phyloP scores from a whole-genome alignment of 305 asterid species.

The Nicotiana rustica region DNA sequence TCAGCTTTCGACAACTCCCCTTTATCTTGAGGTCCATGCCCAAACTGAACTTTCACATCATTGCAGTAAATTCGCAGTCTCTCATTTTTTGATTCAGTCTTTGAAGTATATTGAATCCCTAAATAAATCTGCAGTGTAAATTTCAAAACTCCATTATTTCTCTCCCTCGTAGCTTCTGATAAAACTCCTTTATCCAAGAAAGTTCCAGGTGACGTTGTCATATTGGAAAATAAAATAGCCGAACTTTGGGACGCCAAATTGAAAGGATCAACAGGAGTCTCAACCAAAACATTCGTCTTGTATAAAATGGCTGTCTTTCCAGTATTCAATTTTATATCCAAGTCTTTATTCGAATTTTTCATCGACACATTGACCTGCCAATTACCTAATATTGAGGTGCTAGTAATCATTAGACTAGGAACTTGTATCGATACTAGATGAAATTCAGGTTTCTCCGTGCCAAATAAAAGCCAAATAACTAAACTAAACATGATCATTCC shows the following conservation, averaged over 20 bases:
- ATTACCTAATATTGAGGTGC: conserved; percentile 25
- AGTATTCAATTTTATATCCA: background rate
- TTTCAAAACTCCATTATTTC: background rate
- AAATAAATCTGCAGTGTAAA: background rate
- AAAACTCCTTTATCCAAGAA: background rate
- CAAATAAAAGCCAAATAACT: background rate
- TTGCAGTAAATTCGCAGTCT: background rate
- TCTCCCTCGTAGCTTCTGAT: background rate
- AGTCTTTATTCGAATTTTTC: background rate
- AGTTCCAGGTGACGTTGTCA: background rate
- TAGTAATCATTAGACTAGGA: background rate
- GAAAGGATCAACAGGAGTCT: conserved; percentile 3
- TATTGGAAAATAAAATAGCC: background rate
- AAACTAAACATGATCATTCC: background rate
- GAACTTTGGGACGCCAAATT: background rate
- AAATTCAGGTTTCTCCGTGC: background rate
- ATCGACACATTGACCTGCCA: background rate
- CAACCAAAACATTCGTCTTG: background rate
- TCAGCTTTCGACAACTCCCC: background rate
- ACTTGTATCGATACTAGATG: background rate
- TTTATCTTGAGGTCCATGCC: background rate
- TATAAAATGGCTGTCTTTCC: background rate
- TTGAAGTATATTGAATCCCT: background rate
- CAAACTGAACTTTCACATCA: conserved; percentile 26
- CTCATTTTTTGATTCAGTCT: background rate